Conservation (phyloP, 2,329 filamentous ascomycete species). For the Biscogniauxia sp. region DNA sequence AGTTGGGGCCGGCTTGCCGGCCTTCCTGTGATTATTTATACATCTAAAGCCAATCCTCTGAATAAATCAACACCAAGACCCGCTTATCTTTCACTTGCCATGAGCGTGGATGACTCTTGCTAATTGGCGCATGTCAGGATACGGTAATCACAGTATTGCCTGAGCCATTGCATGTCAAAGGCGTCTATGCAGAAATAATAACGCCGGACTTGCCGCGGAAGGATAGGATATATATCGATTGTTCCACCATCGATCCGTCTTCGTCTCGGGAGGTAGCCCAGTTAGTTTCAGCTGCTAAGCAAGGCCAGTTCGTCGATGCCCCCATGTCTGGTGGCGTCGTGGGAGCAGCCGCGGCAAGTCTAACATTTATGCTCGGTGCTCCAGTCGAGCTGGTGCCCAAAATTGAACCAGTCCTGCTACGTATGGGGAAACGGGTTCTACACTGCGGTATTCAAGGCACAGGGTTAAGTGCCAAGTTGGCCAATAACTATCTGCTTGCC, state of each 20-base stretch:
- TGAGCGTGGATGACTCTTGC: constrained; percentile 2
- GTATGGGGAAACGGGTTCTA: constrained; percentile 84
- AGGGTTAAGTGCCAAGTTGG: constrained; percentile 87
- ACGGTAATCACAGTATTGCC: constrained; percentile 86
- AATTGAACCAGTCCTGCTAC: constrained; percentile 66
- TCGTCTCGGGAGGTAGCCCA: constrained; percentile 77
- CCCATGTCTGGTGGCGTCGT: constrained; percentile 97
- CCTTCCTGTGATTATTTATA: constrained; percentile 60
- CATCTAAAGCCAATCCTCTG: constrained; percentile 75
- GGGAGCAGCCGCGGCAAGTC: constrained; percentile 78
- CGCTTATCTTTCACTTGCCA: not conserved
- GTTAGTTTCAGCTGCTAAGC: constrained; percentile 59
- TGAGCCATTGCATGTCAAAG: constrained; percentile 82
- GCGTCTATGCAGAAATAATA: constrained; percentile 77
- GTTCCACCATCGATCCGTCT: constrained; percentile 90
- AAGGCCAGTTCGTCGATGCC: constrained; percentile 84
- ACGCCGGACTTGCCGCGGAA: constrained; percentile 49
- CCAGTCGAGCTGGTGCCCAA: constrained; percentile 58
- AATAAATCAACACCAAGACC: constrained; percentile 32
- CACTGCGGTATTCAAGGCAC: constrained; percentile 83
- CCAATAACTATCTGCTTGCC: constrained; percentile 95
- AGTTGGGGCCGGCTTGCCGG: constrained; percentile 62
- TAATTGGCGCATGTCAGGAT: constrained; percentile 56
- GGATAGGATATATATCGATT: constrained; percentile 85
- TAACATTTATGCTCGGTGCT: constrained; percentile 95